Base-by-base conservation (phyloP, 805 yeast species). In the Isabelozyma rhagii region DNA sequence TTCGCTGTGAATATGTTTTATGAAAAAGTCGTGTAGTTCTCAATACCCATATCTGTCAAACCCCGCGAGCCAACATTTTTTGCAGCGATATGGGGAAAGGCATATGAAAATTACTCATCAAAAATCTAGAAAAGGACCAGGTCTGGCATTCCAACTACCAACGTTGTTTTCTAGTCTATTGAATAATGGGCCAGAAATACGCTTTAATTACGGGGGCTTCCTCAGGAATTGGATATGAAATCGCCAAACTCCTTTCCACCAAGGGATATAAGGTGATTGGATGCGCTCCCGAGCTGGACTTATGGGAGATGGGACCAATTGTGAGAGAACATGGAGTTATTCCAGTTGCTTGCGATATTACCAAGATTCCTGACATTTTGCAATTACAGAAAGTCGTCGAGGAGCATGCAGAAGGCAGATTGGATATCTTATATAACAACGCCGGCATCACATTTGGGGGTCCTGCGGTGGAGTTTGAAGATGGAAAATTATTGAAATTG, bases 171-270 rank as follows among this genome's bases (percentile, higher is more conserved):
- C 10, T 31, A 10, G n/a, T 3, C 10, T 31, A 10, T 13, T 31
- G 10, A 31, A 31, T 13, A 10, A 31, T 31, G 36, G 36, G 10
- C 14, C 41, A 39, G 13, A 54, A 55, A 39, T 56, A 56, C 39
- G 57, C 56, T 14, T 48, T 64, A 17, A 54, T 82, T 29, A 80
- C 84, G 0, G 87, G 87, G 9, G 82, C 83, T 6, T 79, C 85
- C 0, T 73, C 81, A 0, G 87, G 87, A 13, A 82, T 82, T 47
- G 87, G 87, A 0, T 74, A 66, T 51, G 72, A 70, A 17, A 54
- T 80, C 5, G 75, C 83, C 6, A 54, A 62, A 15, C 80, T 77
- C 52, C 68, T 82, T 41, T 69, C 54, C 42, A 58, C 17, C 65
- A 69, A 45, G 39, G 79, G 78, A 0, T 78, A 68, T 56, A 56